Evolutionary conservation across 345 rosid species (phyloP).

Genomic region (Carallia pectinifolia): DNA sequence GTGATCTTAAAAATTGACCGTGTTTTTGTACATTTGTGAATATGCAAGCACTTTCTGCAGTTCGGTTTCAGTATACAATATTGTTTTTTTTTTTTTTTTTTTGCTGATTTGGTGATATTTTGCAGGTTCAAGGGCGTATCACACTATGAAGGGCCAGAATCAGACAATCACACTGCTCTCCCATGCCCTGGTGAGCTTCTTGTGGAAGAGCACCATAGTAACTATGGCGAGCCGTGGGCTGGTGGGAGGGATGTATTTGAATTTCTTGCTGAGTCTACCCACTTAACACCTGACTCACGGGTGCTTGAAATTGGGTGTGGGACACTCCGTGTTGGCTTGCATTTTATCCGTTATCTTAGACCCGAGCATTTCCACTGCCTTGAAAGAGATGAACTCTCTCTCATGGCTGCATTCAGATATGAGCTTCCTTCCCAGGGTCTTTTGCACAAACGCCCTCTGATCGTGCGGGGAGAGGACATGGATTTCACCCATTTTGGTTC

Average conservation of each 20-base stretch:
- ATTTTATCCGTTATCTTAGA: constrained; percentile 74
- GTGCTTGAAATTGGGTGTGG: constrained; percentile 98
- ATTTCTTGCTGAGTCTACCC: constrained; percentile 65
- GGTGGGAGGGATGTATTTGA: constrained; percentile 95
- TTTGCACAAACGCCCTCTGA: constrained; percentile 72
- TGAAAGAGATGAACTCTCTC: constrained; percentile 87
- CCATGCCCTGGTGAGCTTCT: constrained; percentile 96
- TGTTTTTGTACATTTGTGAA: neutral
- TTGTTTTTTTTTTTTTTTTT: neutral
- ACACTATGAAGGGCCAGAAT: constrained; percentile 62
- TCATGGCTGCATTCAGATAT: constrained; percentile 92
- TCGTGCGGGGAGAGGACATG: constrained; percentile 90
- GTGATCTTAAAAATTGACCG: neutral
- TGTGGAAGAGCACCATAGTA: constrained; percentile 90
- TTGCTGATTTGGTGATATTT: neutral
- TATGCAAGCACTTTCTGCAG: neutral
- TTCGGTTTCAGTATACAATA: neutral
- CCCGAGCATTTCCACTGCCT: constrained; percentile 77
- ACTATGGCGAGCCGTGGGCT: constrained; percentile 97
- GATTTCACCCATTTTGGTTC: constrained; percentile 75
- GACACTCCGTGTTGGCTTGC: constrained; percentile 89
- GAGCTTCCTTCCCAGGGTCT: constrained; percentile 99
- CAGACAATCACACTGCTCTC: constrained; percentile 60
- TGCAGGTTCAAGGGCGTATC: constrained; percentile 87
- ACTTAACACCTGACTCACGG: constrained; percentile 46